Evolutionary conservation across 495 filamentous ascomycete genomes (phyloP).

Genomic region (Penicillium samsonianum): DNA sequence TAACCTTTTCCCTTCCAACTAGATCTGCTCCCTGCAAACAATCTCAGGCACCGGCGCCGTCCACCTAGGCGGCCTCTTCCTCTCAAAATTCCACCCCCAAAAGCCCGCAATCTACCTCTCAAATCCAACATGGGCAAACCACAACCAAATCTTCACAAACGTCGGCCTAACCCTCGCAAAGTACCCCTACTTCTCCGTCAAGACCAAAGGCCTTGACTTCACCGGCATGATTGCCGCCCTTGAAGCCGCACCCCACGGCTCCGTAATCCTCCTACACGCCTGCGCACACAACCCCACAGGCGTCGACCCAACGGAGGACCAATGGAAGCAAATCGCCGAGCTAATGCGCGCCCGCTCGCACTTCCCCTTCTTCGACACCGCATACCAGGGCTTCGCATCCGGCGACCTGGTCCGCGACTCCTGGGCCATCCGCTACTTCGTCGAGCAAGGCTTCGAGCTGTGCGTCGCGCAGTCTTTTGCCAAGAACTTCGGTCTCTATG

Average conservation of each 20-base stretch:
- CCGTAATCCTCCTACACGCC: slow-evolving; percentile 89
- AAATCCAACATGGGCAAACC: slow-evolving; percentile 96
- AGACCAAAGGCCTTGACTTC: slow-evolving; percentile 90
- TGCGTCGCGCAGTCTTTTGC: slow-evolving; percentile 95
- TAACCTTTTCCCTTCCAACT: slow-evolving; percentile 2
- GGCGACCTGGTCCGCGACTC: slow-evolving; percentile 83
- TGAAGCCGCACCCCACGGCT: slow-evolving; percentile 67
- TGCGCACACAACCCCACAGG: slow-evolving; percentile 99
- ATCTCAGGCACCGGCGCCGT: slow-evolving; percentile 62
- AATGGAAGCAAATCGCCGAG: slow-evolving; percentile 87
- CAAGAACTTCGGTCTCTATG: slow-evolving; percentile 99
- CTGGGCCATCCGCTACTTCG: slow-evolving; percentile 89
- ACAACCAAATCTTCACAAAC: slow-evolving; percentile 97
- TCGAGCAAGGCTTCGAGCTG: slow-evolving; percentile 93
- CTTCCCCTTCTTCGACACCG: slow-evolving; percentile 98
- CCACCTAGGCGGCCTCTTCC: slow-evolving; percentile 58
- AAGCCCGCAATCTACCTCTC: slow-evolving; percentile 82
- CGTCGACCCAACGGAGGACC: slow-evolving; percentile 89
- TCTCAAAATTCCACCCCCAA: slow-evolving; percentile 54
- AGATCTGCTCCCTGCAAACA: slow-evolving; percentile 58
- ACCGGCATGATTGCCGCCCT: slow-evolving; percentile 77
- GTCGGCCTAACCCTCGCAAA: slow-evolving; percentile 72
- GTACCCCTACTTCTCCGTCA: slow-evolving; percentile 90
- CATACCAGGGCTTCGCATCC: slow-evolving; percentile 98
- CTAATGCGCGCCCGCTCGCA: slow-evolving; percentile 73